Conservation (phyloP, 2,329 filamentous ascomycete genomes). For the Stylonectria norvegica region DNA sequence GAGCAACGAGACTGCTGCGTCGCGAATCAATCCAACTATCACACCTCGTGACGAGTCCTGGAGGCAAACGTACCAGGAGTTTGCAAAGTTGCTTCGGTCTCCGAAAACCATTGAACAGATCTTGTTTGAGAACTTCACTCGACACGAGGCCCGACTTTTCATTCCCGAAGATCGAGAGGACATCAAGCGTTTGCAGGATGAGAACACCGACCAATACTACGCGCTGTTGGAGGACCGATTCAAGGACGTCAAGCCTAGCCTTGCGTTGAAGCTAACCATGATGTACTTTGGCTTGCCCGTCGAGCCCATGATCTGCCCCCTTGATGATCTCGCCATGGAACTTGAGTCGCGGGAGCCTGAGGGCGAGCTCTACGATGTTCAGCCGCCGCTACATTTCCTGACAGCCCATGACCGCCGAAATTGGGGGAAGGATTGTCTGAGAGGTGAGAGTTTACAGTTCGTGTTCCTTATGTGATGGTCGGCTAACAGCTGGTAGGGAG, state of each 20-base stretch:
- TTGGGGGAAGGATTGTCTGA: conserved; percentile 26
- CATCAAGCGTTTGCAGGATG: conserved; percentile 31
- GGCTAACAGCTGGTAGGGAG: conserved; percentile 13
- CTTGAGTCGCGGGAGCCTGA: conserved; percentile 14
- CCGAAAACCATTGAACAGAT: conserved; percentile 28
- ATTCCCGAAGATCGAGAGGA: conserved; percentile 25
- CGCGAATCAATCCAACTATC: conserved; percentile 23
- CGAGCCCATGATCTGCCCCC: conserved; percentile 31
- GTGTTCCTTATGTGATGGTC: no score
- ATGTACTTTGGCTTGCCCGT: conserved; percentile 47
- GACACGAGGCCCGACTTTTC: conserved; percentile 33
- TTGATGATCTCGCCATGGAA: conserved; percentile 24
- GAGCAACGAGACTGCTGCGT: neutral
- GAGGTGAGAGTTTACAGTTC: conserved; percentile 21
- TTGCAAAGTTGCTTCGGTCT: conserved; percentile 26
- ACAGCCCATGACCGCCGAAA: conserved; percentile 29
- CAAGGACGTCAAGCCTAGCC: conserved; percentile 21
- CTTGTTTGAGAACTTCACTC: conserved; percentile 33
- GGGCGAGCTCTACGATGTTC: conserved; percentile 14
- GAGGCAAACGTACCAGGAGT: conserved; percentile 29
- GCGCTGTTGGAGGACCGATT: conserved; percentile 32
- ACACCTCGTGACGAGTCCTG: conserved; percentile 20
- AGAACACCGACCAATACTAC: conserved; percentile 29
- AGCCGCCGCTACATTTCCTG: conserved; percentile 33
- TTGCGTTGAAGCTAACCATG: conserved; percentile 43